These are phyloP conservation scores for Aspergillus sp. DNA, from an alignment of 2,329 filamentous ascomycete genomes.

Conservation along the genomic window DNA sequence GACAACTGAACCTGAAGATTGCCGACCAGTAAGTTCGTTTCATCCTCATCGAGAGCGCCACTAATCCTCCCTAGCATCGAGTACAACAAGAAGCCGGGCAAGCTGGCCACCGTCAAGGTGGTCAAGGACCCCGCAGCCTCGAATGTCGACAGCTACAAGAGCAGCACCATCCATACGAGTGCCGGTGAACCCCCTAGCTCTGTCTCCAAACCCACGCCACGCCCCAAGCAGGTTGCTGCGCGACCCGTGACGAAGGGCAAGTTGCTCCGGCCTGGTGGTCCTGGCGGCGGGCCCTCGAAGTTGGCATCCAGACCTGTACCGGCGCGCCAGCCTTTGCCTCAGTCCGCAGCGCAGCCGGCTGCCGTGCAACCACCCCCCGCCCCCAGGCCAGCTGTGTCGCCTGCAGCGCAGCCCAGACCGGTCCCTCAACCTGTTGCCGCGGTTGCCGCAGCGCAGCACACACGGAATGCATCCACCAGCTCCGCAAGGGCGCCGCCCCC, in stretches of 20 bases:
- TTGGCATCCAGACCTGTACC: constrained; percentile 50
- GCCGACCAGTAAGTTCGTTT: constrained; percentile 59
- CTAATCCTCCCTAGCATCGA: constrained; percentile 61
- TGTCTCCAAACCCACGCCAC: constrained; percentile 79
- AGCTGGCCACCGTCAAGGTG: constrained; percentile 84
- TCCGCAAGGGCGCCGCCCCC: constrained; percentile 65
- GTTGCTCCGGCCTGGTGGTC: constrained; percentile 87
- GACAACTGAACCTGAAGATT: constrained; percentile 79
- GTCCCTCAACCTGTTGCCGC: constrained; percentile 49
- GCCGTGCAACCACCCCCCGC: constrained; percentile 29
- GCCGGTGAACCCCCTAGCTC: constrained; percentile 82
- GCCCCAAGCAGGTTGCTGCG: constrained; percentile 79
- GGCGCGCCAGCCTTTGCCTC: constrained; percentile 39
- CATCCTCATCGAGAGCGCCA: neutral
- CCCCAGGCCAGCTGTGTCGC: constrained; percentile 38
- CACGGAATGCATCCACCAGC: constrained; percentile 58
- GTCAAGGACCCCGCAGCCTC: constrained; percentile 74
- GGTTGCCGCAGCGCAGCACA: constrained; percentile 44
- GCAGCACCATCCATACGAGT: constrained; percentile 82
- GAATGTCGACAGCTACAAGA: constrained; percentile 86
- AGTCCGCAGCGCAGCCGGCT: constrained; percentile 31
- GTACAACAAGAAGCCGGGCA: constrained; percentile 97
- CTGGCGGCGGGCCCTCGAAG: constrained; percentile 76
- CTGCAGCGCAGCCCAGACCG: constrained; percentile 46
- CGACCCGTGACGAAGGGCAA: constrained; percentile 93